Evolutionary conservation across 2,329 filamentous ascomycete species (phyloP).

Genomic region (Penicillium polonicum): DNA sequence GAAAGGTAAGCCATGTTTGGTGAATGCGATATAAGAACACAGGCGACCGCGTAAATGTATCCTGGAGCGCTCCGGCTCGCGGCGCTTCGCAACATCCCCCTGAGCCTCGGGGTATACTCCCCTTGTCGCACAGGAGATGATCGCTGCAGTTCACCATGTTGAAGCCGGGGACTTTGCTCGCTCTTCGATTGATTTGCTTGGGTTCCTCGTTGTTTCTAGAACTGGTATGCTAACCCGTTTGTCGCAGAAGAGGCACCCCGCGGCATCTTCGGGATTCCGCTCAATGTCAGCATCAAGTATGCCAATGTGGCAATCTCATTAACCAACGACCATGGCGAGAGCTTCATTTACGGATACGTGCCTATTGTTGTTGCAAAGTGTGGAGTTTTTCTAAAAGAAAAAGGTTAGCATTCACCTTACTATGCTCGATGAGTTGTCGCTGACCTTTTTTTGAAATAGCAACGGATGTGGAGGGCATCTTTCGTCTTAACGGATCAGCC

Average conservation of each 20-base stretch:
- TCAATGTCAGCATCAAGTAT: constrained; percentile 93
- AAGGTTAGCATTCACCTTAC: constrained; percentile 63
- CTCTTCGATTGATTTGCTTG: not conserved
- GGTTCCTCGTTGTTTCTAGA: not conserved
- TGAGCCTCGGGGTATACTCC: not conserved
- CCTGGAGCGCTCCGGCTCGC: not conserved
- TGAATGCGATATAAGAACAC: not conserved
- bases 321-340: constrained; percentile 85
- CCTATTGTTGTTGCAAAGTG: constrained; percentile 98
- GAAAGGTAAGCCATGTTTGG: constrained; percentile 52
- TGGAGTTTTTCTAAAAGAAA: constrained; percentile 95
- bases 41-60: not conserved
- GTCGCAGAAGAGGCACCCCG: constrained; percentile 45
- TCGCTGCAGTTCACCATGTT: not conserved
- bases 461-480: constrained; percentile 93
- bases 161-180: not conserved
- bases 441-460: constrained; percentile 55
- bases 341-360: constrained; percentile 97
- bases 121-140: constrained; percentile 1
- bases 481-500: constrained; percentile 90
- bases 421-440: constrained; percentile 10
- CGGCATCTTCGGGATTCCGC: constrained; percentile 91
- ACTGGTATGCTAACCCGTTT: constrained; percentile 12
- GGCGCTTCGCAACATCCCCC: not conserved
- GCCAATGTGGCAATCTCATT: constrained; percentile 98